Base-by-base conservation (phyloP, 2,329 filamentous ascomycete species). In the Fusarium sp. region DNA sequence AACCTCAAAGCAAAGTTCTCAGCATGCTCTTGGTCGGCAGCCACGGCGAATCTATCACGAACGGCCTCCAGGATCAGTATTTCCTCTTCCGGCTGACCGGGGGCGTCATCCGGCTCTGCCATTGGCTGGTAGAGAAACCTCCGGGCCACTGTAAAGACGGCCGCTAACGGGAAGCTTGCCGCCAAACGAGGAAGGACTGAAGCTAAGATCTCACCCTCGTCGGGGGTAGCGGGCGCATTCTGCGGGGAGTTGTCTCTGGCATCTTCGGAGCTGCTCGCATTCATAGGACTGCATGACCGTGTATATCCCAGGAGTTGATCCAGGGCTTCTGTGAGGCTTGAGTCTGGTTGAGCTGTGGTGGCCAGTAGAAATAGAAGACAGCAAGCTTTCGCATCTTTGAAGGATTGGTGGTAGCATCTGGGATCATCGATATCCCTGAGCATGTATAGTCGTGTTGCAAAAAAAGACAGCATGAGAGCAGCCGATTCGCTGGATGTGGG, bases 21-120 rank as follows among this genome's bases (percentile, higher is more conserved):
- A 9, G 62, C 34, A 40, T 68, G 59, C 8, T 68, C 67, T 41
- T 65, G 60, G 28, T 75, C 73, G 6, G 61, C 67, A 23, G 60
- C 61, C 7, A 53, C 56, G 27, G 61, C 31, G 47, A 69, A 73
- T 37, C 62, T 62, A 51, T 76, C 71, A 7, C 72, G 69, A 12
- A 76, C 61, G n/a, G 65, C 47, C 47, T 76, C 72, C 16, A 76
- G 53, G 13, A 76, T 57, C n/a, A 55, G 47, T 13, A 75, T 69
- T 70, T 75, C 72, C 65, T 76, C 73, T 68, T 76, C 72, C 34
- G 64, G 64, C 15, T 51, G 61, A 28, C 44, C 36, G 6, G 59
- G 43, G 30, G 43, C 27, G n/a, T 44, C 52, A 12, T 73, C 65
- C 8, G 48, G 15, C 4, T 59, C 52, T 60, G 47, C 13, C 3